Conservation (phyloP, 306 rosid species). For the Vicia villosa region DNA sequence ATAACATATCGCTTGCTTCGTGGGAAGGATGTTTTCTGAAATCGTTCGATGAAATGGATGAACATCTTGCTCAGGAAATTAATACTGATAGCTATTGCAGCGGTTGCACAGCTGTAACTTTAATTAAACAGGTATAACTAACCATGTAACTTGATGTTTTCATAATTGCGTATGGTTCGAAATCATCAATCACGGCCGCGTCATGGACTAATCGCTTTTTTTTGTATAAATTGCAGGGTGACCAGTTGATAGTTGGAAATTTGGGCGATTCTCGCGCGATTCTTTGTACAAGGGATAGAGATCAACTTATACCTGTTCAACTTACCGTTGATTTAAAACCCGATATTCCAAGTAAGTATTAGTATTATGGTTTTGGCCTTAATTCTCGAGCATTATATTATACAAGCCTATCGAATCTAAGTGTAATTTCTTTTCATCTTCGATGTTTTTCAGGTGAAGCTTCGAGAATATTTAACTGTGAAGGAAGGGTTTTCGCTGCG, state of each 20-base stretch:
- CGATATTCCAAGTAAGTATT: constrained; percentile 65
- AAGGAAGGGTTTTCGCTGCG: constrained; percentile 75
- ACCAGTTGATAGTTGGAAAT: constrained; percentile 69
- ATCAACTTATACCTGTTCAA: constrained; percentile 66
- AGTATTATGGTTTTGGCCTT: neutral
- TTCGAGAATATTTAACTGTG: constrained; percentile 63
- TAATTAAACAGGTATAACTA: constrained; percentile 72
- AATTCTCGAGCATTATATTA: constrained; percentile 9
- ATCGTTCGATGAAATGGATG: constrained; percentile 71
- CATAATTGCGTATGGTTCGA: neutral
- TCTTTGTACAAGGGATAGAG: constrained; percentile 69
- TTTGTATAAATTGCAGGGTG: constrained; percentile 56
- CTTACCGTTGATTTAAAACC: constrained; percentile 93
- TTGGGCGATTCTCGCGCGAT: constrained; percentile 95
- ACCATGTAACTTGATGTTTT: neutral
- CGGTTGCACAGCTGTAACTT: constrained; percentile 82
- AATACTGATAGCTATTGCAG: constrained; percentile 78
- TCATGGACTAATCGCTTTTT: neutral
- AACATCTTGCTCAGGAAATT: constrained; percentile 55
- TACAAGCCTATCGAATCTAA: neutral
- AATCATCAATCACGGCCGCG: neutral
- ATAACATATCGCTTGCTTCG: constrained; percentile 49
- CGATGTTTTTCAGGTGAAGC: constrained; percentile 69
- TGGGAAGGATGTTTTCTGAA: constrained; percentile 75
- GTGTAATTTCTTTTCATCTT: constrained; percentile 2